Evolutionary conservation across 2,329 filamentous ascomycete species (phyloP), one percentile per base, ranked within the genome.

Genomic region (Pyricularia pennisetigena): DNA sequence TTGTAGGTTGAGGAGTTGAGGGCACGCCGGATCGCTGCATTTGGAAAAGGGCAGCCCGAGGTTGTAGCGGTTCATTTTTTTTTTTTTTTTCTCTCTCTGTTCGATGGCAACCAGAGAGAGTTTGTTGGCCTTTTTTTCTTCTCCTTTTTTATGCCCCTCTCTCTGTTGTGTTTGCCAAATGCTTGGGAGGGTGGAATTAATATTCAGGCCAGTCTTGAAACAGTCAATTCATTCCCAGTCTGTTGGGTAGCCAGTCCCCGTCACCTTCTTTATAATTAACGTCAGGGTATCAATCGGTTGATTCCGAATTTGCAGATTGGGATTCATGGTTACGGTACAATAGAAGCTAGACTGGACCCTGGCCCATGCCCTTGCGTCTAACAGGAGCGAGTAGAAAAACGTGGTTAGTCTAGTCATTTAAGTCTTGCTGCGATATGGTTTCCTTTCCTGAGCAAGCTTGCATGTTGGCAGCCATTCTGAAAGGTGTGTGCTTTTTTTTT

Each of bases 1-100:
- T 28, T 71, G 64, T 4, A 73, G 71, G 26, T 71, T 65, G 5
- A 67, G 29, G n/a, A 68, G 68, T n/a, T 66, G 23, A 9, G 32
- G 14, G 65, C 70, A 72, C 6, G 41, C 14, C 5, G 59, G 59
- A 6, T 62, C 59, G 59, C 26, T 29, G 24, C 59, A 62, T 16
- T 62, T 62, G 23, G 59, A 62, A 16, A 62, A 62, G 14, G 24
- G 59, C 12, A 62, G 59, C 24, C 59, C 59, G 23, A 62, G 59
- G 26, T 62, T 62, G 1, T 14, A 28, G 12, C 59, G 59, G 26
- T 62, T 62, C 59, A 62, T 62, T 26, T 8, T 62, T 28, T n/a
- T n/a, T n/a, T n/a, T n/a, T n/a, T n/a, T n/a, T n/a, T n/a, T n/a
- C n/a, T n/a, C n/a, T n/a, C n/a, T n/a, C n/a, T 35, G 32, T 35